Conservation (phyloP, 1,284 basidiomycete species). For the Microbotryum saponariae region DNA sequence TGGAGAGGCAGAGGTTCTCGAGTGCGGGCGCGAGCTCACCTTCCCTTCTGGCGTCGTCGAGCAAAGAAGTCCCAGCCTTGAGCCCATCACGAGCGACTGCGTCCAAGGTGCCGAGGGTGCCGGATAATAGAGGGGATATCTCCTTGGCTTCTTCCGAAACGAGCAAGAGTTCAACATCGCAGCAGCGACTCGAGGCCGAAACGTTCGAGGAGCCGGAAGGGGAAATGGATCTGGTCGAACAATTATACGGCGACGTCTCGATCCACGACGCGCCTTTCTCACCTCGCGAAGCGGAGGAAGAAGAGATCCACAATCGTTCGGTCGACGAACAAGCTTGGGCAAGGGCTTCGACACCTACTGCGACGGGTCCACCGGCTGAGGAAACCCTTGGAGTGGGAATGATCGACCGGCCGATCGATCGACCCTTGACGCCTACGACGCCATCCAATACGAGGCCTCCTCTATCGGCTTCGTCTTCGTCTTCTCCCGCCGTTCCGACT, state of each 20-base stretch:
- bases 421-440: neutral
- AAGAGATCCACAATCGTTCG: conserved; percentile 34
- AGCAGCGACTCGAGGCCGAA: no score
- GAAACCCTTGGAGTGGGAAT: neutral
- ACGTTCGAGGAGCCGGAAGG: conserved; percentile 48
- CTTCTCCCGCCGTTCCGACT: conserved; percentile 8
- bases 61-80: neutral
- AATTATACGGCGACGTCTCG: conserved; percentile 73
- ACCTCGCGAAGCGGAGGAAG: conserved; percentile 7
- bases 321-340: conserved; percentile 38
- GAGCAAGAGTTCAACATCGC: no score
- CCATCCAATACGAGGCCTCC: neutral
- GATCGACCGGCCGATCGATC: neutral
- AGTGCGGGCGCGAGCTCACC: neutral
- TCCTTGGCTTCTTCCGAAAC: no score
- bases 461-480: conserved; percentile 8
- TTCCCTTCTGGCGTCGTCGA: neutral
- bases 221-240: conserved; percentile 90
- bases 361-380: neutral
- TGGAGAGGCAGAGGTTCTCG: no score
- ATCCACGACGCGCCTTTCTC: conserved; percentile 67
- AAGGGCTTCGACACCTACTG: neutral
- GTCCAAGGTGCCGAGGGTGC: neutral
- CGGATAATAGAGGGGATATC: no score
- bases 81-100: neutral